A percentile compares a stretch with the other conserved stretches of the same genome.
These are phyloP conservation scores for Paramecium biaurelia DNA, from an alignment of 73 alveolate genomes.

Conservation along the genomic window DNA sequence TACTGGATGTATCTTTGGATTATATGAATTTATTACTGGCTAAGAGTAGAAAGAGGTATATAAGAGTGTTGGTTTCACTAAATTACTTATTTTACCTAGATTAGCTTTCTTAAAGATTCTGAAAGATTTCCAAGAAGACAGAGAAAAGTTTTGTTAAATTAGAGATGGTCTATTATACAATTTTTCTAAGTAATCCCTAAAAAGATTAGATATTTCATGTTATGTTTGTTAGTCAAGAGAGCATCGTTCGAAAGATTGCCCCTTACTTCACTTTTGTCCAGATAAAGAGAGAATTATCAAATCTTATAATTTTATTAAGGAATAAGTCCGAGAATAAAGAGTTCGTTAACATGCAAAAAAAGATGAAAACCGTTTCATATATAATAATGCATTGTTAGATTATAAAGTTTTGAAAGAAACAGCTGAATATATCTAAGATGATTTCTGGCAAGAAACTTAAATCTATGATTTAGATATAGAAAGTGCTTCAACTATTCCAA, in stretches of 20 bases:
- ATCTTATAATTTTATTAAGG: neutral
- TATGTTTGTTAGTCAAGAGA: neutral
- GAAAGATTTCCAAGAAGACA: neutral
- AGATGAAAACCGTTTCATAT: neutral
- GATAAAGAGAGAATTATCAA: slow-evolving; percentile 32
- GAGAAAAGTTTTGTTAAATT: slow-evolving; percentile 45
- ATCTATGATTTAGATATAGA: neutral
- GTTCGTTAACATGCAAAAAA: neutral
- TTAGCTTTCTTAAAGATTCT: neutral
- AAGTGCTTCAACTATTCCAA: neutral
- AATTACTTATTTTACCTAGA: neutral
- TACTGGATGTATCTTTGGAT: slow-evolving; percentile 5
- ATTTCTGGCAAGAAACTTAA: neutral
- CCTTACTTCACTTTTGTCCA: neutral
- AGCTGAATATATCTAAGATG: slow-evolving; percentile 19
- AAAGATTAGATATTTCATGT: neutral
- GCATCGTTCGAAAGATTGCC: neutral
- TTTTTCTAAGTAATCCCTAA: neutral
- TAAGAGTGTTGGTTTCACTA: slow-evolving; percentile 33
- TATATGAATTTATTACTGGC: slow-evolving; percentile 30
- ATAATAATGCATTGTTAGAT: slow-evolving; percentile 3
- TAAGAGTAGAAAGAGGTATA: neutral
- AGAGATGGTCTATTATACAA: neutral
- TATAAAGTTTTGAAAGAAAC: neutral
- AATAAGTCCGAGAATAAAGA: neutral